Base-by-base conservation (phyloP, 371 early-diverging fungal genomes). In the Syncephalastrum racemosum region DNA sequence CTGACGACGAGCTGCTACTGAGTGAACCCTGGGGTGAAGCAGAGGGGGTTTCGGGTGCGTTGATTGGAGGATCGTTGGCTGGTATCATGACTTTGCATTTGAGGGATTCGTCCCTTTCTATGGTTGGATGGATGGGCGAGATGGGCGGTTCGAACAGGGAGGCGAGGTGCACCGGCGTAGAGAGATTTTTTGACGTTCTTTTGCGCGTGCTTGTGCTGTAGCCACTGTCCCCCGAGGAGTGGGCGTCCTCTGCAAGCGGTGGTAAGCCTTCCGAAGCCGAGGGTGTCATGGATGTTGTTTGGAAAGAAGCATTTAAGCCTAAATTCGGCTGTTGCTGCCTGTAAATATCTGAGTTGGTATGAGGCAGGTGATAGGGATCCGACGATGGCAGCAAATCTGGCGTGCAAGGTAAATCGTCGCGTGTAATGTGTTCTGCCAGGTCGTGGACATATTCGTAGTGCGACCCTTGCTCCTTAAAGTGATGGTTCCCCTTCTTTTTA, bases 141-240 rank as follows among this genome's bases (percentile, higher is more conserved):
- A 56, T 27, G 16, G 57, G 46, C 27, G 56, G 65, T 5, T 60
- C 50, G 47, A 65, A 65, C 7, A 65, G 41, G 52, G 66, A 60
- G 55, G 46, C 57, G 12, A 61, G 61, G 22, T 65, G 66, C 27
- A 49, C 51, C 23, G 64, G 15, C 19, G 54, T 46, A 4, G 27
- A 31, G 36, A 31, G 36, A 31, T 31, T 31, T 31, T 31, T 5
- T 48, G 19, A 12, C 18, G 10, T 16, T 40, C 24, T 25, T 36
- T 39, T 56, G n/a, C 42, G 13, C 39, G 46, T 22, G 48, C 53
- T 43, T 39, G 54, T 62, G 15, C 50, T 57, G 16, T 62, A 62
- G 15, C 62, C 62, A 48, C 62, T 62, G 45, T 62, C 62, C 8
- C 53, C 62, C 18, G 62, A 62, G 27, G 50, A 60, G 12, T 52